Evolutionary conservation across 2,329 filamentous ascomycete species (phyloP).

Genomic region (Talaromyces sp.): DNA sequence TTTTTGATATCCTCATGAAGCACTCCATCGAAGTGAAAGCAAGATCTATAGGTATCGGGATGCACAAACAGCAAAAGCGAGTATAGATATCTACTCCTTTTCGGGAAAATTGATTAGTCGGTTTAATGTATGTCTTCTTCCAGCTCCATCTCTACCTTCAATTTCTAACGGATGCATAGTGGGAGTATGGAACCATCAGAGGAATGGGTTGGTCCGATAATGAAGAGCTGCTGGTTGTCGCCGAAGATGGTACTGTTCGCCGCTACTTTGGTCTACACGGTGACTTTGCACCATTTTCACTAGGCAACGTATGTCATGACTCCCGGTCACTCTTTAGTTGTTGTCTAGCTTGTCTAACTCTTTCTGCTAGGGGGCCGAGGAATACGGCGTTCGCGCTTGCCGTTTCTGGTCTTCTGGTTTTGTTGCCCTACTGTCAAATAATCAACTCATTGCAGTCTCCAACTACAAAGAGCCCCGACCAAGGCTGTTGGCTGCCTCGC

Average conservation of each 20-base stretch:
- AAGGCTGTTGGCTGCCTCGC: conserved; percentile 69
- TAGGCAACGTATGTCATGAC: conserved; percentile 60
- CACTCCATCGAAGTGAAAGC: conserved; percentile 79
- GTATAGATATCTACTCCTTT: conserved; percentile 91
- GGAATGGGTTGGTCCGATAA: conserved; percentile 95
- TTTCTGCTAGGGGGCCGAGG: conserved; percentile 63
- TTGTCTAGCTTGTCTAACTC: conserved; percentile 21
- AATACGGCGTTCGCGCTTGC: conserved; percentile 81
- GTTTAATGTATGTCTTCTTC: conserved; percentile 52
- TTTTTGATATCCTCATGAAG: conserved; percentile 41
- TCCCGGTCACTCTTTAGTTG: background rate
- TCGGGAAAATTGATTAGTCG: conserved; percentile 80
- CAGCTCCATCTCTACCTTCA: too few species aligned
- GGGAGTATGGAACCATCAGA: conserved; percentile 84
- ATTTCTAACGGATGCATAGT: conserved; percentile 44
- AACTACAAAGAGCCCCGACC: conserved; percentile 88
- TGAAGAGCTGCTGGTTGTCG: conserved; percentile 82
- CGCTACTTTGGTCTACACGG: conserved; percentile 89
- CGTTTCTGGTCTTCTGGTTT: conserved; percentile 90
- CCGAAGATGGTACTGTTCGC: conserved; percentile 81
- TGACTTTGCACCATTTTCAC: conserved; percentile 89
- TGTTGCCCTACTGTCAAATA: conserved; percentile 85
- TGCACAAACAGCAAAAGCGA: conserved; percentile 66
- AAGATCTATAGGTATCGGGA: conserved; percentile 77
- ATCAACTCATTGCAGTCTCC: conserved; percentile 77